These are phyloP conservation scores for Monosporozyma servazzii DNA, from an alignment of 805 yeast species.

Conservation along the genomic window DNA sequence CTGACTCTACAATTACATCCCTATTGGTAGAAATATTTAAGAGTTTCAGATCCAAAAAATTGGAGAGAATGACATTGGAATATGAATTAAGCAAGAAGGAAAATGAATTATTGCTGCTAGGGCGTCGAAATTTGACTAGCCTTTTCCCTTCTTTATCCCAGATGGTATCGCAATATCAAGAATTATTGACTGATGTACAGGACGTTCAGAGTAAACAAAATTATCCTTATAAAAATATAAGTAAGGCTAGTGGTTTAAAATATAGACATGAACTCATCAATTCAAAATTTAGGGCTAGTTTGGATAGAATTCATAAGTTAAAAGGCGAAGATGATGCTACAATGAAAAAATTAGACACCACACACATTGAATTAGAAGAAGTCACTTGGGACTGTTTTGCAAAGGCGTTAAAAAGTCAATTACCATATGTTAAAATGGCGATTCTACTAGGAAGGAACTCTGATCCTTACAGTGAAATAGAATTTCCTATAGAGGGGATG, in stretches of 20 bases:
- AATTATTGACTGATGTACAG: slow-evolving; percentile 11
- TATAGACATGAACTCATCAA: not conserved
- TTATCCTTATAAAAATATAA: not conserved
- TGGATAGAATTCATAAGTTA: slow-evolving; percentile 29
- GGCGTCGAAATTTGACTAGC: slow-evolving; percentile 13
- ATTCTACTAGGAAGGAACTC: slow-evolving; percentile 29
- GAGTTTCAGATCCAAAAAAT: slow-evolving; percentile 38
- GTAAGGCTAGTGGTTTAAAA: not conserved
- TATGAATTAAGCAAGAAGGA: slow-evolving; percentile 40
- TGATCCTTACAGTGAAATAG: slow-evolving; percentile 46
- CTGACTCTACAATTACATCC: slow-evolving; percentile 47
- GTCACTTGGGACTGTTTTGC: slow-evolving; percentile 26
- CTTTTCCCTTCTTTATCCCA: slow-evolving; percentile 26
- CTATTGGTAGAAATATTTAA: slow-evolving; percentile 43
- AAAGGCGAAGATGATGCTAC: slow-evolving; percentile 31
- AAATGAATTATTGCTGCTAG: slow-evolving; percentile 15
- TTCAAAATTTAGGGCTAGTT: slow-evolving; percentile 17
- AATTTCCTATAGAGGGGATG: slow-evolving; percentile 40
- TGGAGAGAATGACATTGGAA: slow-evolving; percentile 52
- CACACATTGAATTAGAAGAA: slow-evolving; percentile 16
- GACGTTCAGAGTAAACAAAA: slow-evolving; percentile 6
- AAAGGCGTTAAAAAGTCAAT: slow-evolving; percentile 15
- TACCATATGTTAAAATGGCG: slow-evolving; percentile 34
- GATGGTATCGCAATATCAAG: slow-evolving; percentile 11
- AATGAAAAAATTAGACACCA: slow-evolving; percentile 28